Conservation (phyloP, 495 filamentous ascomycete genomes). For the Aspergillus cavernicola region DNA sequence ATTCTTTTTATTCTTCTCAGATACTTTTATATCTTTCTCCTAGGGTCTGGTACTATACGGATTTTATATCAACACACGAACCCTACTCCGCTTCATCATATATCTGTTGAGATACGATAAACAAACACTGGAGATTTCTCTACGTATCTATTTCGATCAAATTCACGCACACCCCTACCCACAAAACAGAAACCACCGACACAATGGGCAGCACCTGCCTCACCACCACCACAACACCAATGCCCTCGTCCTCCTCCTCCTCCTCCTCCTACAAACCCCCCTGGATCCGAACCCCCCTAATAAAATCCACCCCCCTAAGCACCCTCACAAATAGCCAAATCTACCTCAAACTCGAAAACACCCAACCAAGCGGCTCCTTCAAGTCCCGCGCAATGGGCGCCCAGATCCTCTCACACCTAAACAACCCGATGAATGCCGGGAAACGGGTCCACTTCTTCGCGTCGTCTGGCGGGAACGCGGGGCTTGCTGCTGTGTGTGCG, state of each 20-base stretch:
- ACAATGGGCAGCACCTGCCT: slow-evolving; percentile 30
- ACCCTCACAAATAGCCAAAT: slow-evolving; percentile 71
- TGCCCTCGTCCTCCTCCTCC: slow-evolving; percentile 17
- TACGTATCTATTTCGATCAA: no score
- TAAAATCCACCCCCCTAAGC: slow-evolving; percentile 58
- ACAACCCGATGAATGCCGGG: slow-evolving; percentile 34
- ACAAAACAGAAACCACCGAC: background rate
- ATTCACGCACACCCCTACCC: no score
- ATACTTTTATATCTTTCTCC: no score
- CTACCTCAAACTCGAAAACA: slow-evolving; percentile 90
- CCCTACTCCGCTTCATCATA: background rate
- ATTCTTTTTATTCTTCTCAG: no score
- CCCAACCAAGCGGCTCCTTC: slow-evolving; percentile 92
- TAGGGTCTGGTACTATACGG: no score
- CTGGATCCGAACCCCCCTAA: slow-evolving; percentile 70
- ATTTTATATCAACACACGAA: background rate
- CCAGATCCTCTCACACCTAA: slow-evolving; percentile 61
- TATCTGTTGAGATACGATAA: no score
- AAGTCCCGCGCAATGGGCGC: slow-evolving; percentile 88
- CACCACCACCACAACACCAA: background rate
- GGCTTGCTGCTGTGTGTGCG: slow-evolving; percentile 83
- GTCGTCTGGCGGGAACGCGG: slow-evolving; percentile 86
- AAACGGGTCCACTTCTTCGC: slow-evolving; percentile 74
- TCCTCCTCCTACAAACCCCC: slow-evolving; percentile 43
- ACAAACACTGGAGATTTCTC: no score